Base-by-base conservation (phyloP, 2,329 filamentous ascomycete genomes). In the Setomelanomma holmii region DNA sequence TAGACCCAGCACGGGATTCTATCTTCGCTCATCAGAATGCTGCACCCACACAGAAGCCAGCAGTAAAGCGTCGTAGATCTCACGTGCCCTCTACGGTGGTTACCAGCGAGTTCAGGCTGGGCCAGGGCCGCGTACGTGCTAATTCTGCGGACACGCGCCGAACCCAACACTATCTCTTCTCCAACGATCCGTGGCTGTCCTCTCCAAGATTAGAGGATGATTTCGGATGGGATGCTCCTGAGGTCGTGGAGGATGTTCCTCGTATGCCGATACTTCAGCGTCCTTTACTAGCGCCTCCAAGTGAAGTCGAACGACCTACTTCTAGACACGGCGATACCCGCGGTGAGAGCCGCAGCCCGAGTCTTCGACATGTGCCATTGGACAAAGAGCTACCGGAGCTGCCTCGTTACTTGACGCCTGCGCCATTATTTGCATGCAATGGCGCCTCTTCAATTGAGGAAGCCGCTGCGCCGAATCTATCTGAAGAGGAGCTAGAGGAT, bases 381-480 rank as follows among this genome's bases (percentile, higher is more conserved):
- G 57, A 72, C 42, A 73, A 73, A 43, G 64, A 65, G 4, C 60
- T 73, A 4, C 67, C 72, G 10, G 58, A 59, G 16, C 61, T 74
- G 21, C 68, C 71, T 39, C 64, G 58, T 34, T 69, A 69, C 47
- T 47, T 69, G 3, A 60, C 56, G 5, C 66, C 69, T 6, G 67
- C 66, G 10, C 71, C 69, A 22, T 47, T 71, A 7, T 71, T 69
- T 47, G 60, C 67, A 30, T 66, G 60, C 53, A 62, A 56, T 27
- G 39, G 44, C 22, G 30, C 43, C 11, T 33, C 47, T n/a, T 19
- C 45, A 4, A 61, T 50, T 23, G 59, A 60, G 21, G 50, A 52
- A 16, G 48, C 33, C 20, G 24, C 33, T 3, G 49, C 55, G 23
- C 51, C 56, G 30, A 24, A 17, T 5, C 5, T 38, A n/a, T 17